These are phyloP conservation scores for Spatholobus suberectus DNA, from an alignment of 306 rosid species.

Conservation along the genomic window DNA sequence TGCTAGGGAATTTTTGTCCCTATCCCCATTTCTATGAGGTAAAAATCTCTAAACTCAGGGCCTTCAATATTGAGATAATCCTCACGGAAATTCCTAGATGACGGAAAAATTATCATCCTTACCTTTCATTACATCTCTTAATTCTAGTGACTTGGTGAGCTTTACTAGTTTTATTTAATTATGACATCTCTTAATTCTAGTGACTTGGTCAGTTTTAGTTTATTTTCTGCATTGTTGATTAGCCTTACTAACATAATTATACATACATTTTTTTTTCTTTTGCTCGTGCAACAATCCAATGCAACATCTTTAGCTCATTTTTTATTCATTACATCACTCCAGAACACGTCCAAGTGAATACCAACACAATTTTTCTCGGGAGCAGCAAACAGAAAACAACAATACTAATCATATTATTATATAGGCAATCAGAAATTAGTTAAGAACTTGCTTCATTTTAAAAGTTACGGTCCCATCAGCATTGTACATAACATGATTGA, in stretches of 20 bases:
- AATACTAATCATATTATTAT: slow-evolving; percentile 16
- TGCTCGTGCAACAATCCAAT: not conserved
- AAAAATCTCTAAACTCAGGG: not conserved
- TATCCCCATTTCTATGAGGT: not conserved
- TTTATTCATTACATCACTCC: not conserved
- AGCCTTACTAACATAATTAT: not conserved
- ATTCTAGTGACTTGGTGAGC: not conserved
- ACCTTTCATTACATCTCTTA: not conserved
- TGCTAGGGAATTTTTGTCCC: not conserved
- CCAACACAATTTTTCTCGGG: slow-evolving; percentile 14
- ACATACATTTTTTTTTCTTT: not conserved
- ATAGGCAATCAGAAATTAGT: not conserved
- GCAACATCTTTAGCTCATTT: not conserved
- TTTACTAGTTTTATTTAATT: not conserved
- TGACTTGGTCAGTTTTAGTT: not conserved
- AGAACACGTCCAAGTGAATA: slow-evolving; percentile 26
- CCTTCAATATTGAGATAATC: not conserved
- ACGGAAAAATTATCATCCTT: not conserved
- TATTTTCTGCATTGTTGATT: not conserved
- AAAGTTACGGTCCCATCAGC: slow-evolving; percentile 22
- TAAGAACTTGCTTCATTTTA: not conserved
- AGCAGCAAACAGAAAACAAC: not conserved
- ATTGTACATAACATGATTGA: slow-evolving; percentile 32
- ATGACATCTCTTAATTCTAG: not conserved
- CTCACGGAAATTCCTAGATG: not conserved